Base-by-base conservation (phyloP, 148 eudicot genomes). In the Nepenthes gracilis region DNA sequence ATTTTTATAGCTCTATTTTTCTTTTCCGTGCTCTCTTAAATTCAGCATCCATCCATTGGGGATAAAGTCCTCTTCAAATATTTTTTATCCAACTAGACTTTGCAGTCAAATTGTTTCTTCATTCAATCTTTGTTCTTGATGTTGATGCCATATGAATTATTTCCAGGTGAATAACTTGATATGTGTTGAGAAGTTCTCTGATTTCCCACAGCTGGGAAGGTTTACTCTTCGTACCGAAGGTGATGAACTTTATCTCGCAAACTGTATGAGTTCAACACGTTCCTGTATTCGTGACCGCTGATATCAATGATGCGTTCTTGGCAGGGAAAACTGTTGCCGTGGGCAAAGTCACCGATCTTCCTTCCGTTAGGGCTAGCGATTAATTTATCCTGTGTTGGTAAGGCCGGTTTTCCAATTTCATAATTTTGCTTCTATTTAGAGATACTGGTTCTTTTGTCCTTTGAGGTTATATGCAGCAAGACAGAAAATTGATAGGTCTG, bases 311-410 rank as follows among this genome's bases (percentile, higher is more conserved):
- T n/a, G 62, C 13, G 58, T 4, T 6, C 54, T 35, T 54, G 23
- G 33, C 81, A 83, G 88, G 88, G 67, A 83, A 78, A 73, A 83
- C 88, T 33, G 67, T 83, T 65, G 88, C 88, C 45, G 78, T 80
- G 43, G 88, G 88, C 61, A 83, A 74, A 69, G 83, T 83, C 55
- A 80, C 62, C 11, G 73, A 54, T 40, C 68, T 80, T 43, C 72
- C 78, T 62, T 15, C 58, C 59, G 62, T 58, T 57, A 61, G 54
- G 9, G 37, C 36, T 5, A 49, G 53, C 15, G 6, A 12, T 49
- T 49, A 49, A 49, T 40, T 40, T 40, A 23, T 23, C 23, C 23
- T 23, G 23, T 23, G 23, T 23, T 23, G 23, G 23, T 23, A 23
- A 23, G 23, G 23, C 23, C 23, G 23, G 0, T 23, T 23, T 23